Evolutionary conservation across 345 rosid species (phyloP), one percentile per base, ranked within the genome.

Genomic region (Eucalyptus sp.): DNA sequence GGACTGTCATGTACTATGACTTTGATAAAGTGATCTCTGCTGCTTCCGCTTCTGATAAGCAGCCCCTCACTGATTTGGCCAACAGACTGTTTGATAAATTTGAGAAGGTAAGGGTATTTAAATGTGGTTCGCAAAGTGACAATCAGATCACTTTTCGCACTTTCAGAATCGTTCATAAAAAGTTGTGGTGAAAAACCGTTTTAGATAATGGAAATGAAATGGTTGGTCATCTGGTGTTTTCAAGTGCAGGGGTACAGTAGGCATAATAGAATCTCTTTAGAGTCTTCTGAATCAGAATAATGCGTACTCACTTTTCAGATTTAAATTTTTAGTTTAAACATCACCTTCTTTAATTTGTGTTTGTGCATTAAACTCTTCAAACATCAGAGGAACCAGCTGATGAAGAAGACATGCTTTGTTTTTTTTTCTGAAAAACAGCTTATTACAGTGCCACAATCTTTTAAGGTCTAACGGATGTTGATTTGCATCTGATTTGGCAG

Each of bases 11-110:
- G 96, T 93, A 95, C 92, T 95, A 92, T 13, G 98, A 97, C 91
- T 94, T 96, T 88, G 98, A 97, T 93, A 95, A 93, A 49, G 91
- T 96, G 71, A 96, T 97, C 91, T 94, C 99, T 52, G 97, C 93
- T 44, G 96, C 96, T 71, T 86, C 97, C 7, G 90, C 37, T 27
- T 86, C 89, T 58, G 95, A 96, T 33, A 96, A 97, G 91, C 96
- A 92, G 58, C 92, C 99, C 90, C 96, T 96, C 86, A 93, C 90
- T 17, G 94, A 94, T 91, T 91, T 97, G 79, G 99, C 98, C 91
- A 95, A 94, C 92, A 95, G 95, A 94, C 90, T 96, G 92, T 96
- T 96, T 50, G 95, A 96, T 93, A 96, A 93, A 64, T 92, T 95
- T 41, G 99, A 97, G 88, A 93, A 94, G 99, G 98, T 95, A 90